Percentiles rank a stretch among this genome's conserved stretches.
Evolutionary conservation across 2,329 filamentous ascomycete genomes (phyloP).

Genomic region (Aphanoascus verrucosus): DNA sequence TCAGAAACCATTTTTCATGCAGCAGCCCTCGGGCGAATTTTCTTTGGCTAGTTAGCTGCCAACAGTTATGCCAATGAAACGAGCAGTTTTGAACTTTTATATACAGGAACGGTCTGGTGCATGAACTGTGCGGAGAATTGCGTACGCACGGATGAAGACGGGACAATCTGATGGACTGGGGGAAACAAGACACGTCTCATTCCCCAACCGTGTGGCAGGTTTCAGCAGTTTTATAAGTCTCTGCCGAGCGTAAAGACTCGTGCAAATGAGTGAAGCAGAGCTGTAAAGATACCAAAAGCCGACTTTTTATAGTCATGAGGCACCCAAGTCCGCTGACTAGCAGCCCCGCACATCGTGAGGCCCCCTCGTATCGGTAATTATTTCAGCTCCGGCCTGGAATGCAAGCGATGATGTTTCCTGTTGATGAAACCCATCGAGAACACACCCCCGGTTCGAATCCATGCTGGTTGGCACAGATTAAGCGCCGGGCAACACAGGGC

Average conservation of each 20-base stretch:
- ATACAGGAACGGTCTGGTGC: too few species aligned
- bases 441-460: neutral
- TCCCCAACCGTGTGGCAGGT: neutral
- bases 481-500: constrained; percentile 1
- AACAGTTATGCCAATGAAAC: too few species aligned
- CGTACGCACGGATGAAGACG: neutral
- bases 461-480: neutral
- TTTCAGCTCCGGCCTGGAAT: too few species aligned
- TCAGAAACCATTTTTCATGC: neutral
- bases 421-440: neutral
- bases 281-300: too few species aligned
- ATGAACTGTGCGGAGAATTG: neutral
- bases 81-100: neutral
- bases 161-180: neutral
- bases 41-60: neutral
- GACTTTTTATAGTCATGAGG: too few species aligned
- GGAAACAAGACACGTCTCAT: neutral
- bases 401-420: too few species aligned
- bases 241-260: neutral
- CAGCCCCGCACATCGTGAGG: too few species aligned
- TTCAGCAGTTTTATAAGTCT: neutral
- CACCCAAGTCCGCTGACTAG: too few species aligned
- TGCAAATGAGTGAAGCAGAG: too few species aligned
- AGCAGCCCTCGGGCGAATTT: neutral
- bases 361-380: too few species aligned